These are phyloP conservation scores for Ophiostoma ips DNA, from an alignment of 2,329 filamentous ascomycete species.

Conservation along the genomic window DNA sequence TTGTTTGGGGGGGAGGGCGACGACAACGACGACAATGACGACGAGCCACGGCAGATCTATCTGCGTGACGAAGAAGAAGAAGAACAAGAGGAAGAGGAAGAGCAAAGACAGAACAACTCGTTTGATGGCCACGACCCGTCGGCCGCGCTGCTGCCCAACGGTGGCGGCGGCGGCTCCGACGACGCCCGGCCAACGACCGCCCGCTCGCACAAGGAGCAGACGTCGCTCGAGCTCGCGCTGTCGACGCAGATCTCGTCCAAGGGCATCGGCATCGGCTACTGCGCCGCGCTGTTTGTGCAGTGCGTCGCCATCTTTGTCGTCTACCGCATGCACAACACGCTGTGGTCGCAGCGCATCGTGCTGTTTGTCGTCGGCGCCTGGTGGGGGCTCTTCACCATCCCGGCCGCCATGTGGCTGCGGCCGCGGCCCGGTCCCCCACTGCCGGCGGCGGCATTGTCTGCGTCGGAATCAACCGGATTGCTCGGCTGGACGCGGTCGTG, in stretches of 20 bases:
- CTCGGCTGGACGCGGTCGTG: slow-evolving; percentile 28
- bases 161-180: not conserved
- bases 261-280: slow-evolving; percentile 89
- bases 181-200: not conserved
- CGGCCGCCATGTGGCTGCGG: slow-evolving; percentile 74
- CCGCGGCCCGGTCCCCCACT: slow-evolving; percentile 79
- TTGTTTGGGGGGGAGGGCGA: not conserved
- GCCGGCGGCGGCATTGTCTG: slow-evolving; percentile 19
- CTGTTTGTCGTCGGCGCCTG: slow-evolving; percentile 77
- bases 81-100: slow-evolving; percentile 13
- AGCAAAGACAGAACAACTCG: slow-evolving; percentile 12
- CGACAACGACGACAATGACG: slow-evolving; percentile 3
- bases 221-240: slow-evolving; percentile 57
- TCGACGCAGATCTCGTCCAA: slow-evolving; percentile 85
- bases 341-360: slow-evolving; percentile 74
- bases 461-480: slow-evolving; percentile 20
- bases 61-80: slow-evolving; percentile 22
- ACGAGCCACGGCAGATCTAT: slow-evolving; percentile 16
- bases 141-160: slow-evolving; percentile 32
- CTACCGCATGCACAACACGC: slow-evolving; percentile 57
- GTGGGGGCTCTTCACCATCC: slow-evolving; percentile 89
- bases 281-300: slow-evolving; percentile 73
- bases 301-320: slow-evolving; percentile 68
- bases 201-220: slow-evolving; percentile 28
- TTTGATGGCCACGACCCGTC: slow-evolving; percentile 28